Evolutionary conservation across 169 alveolate genomes (phyloP).

Genomic region (Cyclospora cayetanensis): DNA sequence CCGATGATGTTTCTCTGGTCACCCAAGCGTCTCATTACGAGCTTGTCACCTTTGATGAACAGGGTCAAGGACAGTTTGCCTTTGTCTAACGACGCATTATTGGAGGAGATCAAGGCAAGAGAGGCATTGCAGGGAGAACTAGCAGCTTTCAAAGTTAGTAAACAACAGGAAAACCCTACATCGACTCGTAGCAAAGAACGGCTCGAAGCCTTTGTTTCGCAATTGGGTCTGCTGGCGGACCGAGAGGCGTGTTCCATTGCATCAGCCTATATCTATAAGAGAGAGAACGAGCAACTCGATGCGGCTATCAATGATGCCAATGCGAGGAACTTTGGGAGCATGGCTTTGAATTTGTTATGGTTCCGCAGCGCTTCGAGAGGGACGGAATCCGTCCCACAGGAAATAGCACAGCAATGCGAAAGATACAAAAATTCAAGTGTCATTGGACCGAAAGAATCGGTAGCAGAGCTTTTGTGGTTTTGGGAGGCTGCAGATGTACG

Average conservation of each 20-base stretch:
- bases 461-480: too few relatives aligned
- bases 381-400: too few relatives aligned
- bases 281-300: too few relatives aligned
- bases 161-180: neutral
- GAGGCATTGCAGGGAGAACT: neutral
- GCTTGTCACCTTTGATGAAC: neutral
- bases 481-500: too few relatives aligned
- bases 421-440: too few relatives aligned
- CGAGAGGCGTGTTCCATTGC: constrained; percentile 23
- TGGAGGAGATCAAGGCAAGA: neutral
- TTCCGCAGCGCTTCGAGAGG: too few relatives aligned
- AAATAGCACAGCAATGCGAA: too few relatives aligned
- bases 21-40: neutral
- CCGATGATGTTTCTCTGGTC: neutral
- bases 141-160: neutral
- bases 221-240: neutral
- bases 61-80: neutral
- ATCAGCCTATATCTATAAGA: too few relatives aligned
- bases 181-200: neutral
- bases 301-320: too few relatives aligned
- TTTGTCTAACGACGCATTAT: neutral
- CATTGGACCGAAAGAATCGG: too few relatives aligned
- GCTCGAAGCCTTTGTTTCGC: neutral
- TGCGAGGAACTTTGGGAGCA: too few relatives aligned
- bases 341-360: too few relatives aligned